Base-by-base conservation (phyloP, 345 rosid species). In the Clausena lansium region DNA sequence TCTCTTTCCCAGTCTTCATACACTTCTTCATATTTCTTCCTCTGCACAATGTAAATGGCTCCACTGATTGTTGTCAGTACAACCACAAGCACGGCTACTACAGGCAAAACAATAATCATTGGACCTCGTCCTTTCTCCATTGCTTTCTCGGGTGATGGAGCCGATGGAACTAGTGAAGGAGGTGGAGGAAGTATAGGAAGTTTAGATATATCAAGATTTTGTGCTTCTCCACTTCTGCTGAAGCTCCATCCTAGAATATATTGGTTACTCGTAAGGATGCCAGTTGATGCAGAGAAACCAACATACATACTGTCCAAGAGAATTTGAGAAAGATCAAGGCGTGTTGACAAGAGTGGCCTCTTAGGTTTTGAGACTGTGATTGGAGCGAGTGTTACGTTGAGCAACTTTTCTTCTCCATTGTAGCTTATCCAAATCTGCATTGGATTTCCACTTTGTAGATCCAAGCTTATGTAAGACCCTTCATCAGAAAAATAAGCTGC, bases 171-270 rank as follows among this genome's bases (percentile, higher is more conserved):
- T n/a, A 25, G 54, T 39, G 32, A n/a, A 19, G 75, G 67, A 27
- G 28, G 75, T 3, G 36, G 68, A 9, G 94, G 92, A 85, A 85
- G 84, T 27, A 61, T 66, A n/a, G 96, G 94, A 71, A 93, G 90
- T 73, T 78, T 81, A 13, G 90, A 86, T 11, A 86, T 75, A 22
- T 80, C 70, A 14, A 93, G 81, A 28, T 76, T 81, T 30, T 82
- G 28, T 38, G 89, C 89, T 80, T 80, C 81, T 36, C 89, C 93
- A 22, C 81, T 90, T 41, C 60, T 76, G 62, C 38, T 85, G 77
- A 85, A 93, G 77, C 94, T 93, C 94, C 95, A 92, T 52, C 97
- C 93, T 28, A 86, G 75, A 39, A 91, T 68, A 25, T 84, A 78
- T 4, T 91, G 94, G 27, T 81, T 58, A 38, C 88, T 83, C 28